Base-by-base conservation (phyloP, 2,329 filamentous ascomycete species). In the Diaporthe aspalathi region DNA sequence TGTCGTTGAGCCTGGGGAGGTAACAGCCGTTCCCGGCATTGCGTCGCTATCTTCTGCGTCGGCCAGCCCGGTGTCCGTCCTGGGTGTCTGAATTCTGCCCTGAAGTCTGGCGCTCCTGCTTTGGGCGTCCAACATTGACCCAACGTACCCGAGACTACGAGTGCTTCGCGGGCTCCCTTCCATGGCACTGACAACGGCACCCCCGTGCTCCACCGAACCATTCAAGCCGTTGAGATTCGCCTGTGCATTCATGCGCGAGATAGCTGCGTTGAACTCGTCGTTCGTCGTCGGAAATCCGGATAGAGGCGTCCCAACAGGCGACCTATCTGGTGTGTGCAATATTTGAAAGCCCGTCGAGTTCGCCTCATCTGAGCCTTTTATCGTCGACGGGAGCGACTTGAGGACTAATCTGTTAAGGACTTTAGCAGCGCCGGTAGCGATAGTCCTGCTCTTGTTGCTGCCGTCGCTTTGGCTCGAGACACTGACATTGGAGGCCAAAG, bases 311-410 rank as follows among this genome's bases (percentile, higher is more conserved):
- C 38, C n/a, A 29, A 24, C 35, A 5, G 69, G 66, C 29, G 40
- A 54, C 8, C 49, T 63, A 47, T 73, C 72, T 1, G 70, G 72
- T 12, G 24, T n/a, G 35, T 73, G 70, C 16, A 70, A 57, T 3
- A 72, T 68, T 27, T 60, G 56, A 43, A 73, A 73, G 4, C 35
- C 9, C 14, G 62, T n/a, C 4, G 67, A 12, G 16, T 27, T n/a
- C 24, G 12, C 29, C 22, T 29, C 11, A 27, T 17, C 27, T 29
- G 56, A 2, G 47, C 14, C 4, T 40, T 45, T 60, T 35, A 49
- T 27, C 5, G 68, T 29, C 17, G 53, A 47, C n/a, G 70, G 50
- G 14, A 47, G 70, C 20, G 56, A 32, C 27, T 56, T 65, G 17
- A 66, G 57, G 24, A 29, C 54, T 22, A 73, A 53, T n/a, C 35